Conservation (phyloP, 169 alveolate species). For the Eimeria nieschulzi region DNA sequence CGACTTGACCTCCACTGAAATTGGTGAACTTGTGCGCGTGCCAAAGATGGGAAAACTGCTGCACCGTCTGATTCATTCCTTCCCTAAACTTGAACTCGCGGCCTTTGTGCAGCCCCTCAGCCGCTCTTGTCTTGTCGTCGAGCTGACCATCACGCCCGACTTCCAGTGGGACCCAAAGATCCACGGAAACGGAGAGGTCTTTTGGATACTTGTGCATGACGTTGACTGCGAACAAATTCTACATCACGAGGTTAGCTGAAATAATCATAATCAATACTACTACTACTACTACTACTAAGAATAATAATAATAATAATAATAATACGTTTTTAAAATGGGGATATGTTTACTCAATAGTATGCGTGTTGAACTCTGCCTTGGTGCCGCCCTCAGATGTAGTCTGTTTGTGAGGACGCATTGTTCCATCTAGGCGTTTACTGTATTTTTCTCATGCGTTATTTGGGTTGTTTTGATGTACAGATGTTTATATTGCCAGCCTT, state of each 20-base stretch:
- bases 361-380: neutral
- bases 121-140: slow-evolving; percentile 94
- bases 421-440: neutral
- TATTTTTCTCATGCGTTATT: neutral
- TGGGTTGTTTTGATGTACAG: slow-evolving; percentile 17
- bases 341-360: too few relatives aligned
- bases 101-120: slow-evolving; percentile 97
- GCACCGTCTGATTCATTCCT: slow-evolving; percentile 91
- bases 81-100: slow-evolving; percentile 94
- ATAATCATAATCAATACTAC: neutral
- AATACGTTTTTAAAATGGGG: neutral
- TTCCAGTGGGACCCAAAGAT: slow-evolving; percentile 95
- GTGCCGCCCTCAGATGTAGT: neutral
- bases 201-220: slow-evolving; percentile 97
- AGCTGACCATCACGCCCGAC: slow-evolving; percentile 92
- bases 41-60: slow-evolving; percentile 91
- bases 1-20: slow-evolving; percentile 92
- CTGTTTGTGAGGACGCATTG: neutral
- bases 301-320: too few relatives aligned
- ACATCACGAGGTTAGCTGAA: slow-evolving; percentile 89
- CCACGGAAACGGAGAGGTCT: slow-evolving; percentile 95
- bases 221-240: slow-evolving; percentile 96
- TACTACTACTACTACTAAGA: too few relatives aligned
- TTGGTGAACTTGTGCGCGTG: slow-evolving; percentile 94
- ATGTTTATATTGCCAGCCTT: slow-evolving; percentile 73